These are phyloP conservation scores for Elymus sibiricus DNA, from an alignment of 176 grass and related monocot species.

Conservation along the genomic window DNA sequence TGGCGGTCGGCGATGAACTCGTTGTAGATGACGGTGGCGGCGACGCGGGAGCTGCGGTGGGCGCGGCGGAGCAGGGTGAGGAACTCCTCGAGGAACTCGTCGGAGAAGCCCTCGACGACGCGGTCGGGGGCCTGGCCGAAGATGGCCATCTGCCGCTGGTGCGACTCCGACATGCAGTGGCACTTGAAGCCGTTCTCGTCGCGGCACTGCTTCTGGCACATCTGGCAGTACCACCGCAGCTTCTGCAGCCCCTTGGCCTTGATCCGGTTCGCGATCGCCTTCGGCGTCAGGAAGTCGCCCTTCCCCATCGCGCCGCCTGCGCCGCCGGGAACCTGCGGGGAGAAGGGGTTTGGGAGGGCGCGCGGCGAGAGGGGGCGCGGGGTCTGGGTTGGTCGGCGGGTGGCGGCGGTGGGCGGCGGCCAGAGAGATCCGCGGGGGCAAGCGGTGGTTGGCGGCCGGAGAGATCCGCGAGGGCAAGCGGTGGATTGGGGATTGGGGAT, in stretches of 20 bases:
- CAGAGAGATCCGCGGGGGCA: neutral
- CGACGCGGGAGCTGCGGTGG: slow-evolving; percentile 76
- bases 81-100: slow-evolving; percentile 70
- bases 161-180: slow-evolving; percentile 89
- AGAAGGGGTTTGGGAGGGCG: neutral
- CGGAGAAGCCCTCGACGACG: slow-evolving; percentile 65
- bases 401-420: neutral
- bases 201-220: slow-evolving; percentile 95
- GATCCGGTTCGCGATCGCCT: slow-evolving; percentile 88
- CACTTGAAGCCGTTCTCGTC: slow-evolving; percentile 97
- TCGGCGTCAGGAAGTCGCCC: slow-evolving; percentile 77
- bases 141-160: slow-evolving; percentile 97
- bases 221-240: slow-evolving; percentile 97
- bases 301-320: slow-evolving; percentile 60
- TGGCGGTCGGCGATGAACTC: slow-evolving; percentile 72
- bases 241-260: slow-evolving; percentile 95
- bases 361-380: neutral
- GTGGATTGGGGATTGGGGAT: neutral
- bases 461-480: neutral
- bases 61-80: slow-evolving; percentile 66
- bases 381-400: neutral
- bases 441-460: neutral
- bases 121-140: slow-evolving; percentile 82
- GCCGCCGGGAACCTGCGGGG: neutral
- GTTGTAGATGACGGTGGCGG: slow-evolving; percentile 87